These are phyloP conservation scores for Pleurotus djamor DNA, from an alignment of 768 basidiomycete species.

Conservation along the genomic window DNA sequence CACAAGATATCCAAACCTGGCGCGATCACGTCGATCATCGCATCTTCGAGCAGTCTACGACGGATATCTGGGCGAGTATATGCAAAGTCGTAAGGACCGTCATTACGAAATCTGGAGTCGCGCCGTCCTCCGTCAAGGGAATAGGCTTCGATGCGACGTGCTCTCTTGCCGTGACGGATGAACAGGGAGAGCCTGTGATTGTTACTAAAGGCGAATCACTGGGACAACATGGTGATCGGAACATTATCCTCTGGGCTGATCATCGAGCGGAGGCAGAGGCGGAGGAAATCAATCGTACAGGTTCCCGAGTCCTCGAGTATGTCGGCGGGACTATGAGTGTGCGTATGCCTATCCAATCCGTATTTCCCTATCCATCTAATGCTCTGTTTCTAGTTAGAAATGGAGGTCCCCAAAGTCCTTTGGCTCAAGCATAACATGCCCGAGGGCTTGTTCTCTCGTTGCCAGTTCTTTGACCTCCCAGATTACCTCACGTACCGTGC, in stretches of 20 bases:
- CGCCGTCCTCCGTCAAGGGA: constrained; percentile 71
- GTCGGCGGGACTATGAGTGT: constrained; percentile 97
- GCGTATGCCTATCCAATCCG: constrained; percentile 18
- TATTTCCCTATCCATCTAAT: background rate
- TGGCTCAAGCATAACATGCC: constrained; percentile 95
- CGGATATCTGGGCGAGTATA: constrained; percentile 81
- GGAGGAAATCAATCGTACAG: constrained; percentile 81
- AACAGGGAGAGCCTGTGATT: constrained; percentile 67
- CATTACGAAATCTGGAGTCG: constrained; percentile 52
- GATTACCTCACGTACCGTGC: constrained; percentile 95
- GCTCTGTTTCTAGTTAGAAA: constrained; percentile 67
- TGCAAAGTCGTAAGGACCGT: constrained; percentile 61
- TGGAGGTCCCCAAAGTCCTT: constrained; percentile 97
- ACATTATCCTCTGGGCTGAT: constrained; percentile 96
- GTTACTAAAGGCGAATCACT: constrained; percentile 69
- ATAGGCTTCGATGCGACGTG: constrained; percentile 97
- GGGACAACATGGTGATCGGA: constrained; percentile 70
- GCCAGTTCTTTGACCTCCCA: constrained; percentile 91
- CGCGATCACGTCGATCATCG: constrained; percentile 82
- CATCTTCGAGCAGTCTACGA: constrained; percentile 96
- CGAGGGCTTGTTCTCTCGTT: constrained; percentile 61
- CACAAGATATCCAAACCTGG: constrained; percentile 81
- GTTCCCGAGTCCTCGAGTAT: constrained; percentile 85
- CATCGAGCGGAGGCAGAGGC: constrained; percentile 94
- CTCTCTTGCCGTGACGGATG: constrained; percentile 84